Percentiles rank a stretch among this genome's conserved stretches.
Conservation (phyloP, 495 filamentous ascomycete species). For the Tirmania nivea region DNA sequence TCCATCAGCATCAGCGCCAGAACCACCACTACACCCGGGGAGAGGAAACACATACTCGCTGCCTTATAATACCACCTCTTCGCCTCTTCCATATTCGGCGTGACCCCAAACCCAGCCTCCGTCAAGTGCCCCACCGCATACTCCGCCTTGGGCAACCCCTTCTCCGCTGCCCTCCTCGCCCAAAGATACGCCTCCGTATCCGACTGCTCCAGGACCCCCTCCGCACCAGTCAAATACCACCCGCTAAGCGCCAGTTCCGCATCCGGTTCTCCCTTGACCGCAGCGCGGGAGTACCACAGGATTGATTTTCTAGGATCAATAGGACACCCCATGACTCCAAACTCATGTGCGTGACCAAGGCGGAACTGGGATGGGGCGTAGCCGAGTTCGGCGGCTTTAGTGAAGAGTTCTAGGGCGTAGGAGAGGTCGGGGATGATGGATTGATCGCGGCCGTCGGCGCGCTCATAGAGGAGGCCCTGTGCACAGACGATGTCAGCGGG, state of each 20-base stretch:
- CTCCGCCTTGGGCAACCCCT: constrained; percentile 72
- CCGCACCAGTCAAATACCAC: constrained; percentile 86
- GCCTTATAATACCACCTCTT: constrained; percentile 97
- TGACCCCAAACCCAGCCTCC: constrained; percentile 80
- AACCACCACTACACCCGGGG: too few relatives aligned
- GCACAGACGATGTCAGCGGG: background rate
- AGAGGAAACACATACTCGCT: constrained; percentile 37
- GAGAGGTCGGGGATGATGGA: constrained; percentile 55
- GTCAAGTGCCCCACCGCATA: constrained; percentile 98
- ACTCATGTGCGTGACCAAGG: constrained; percentile 72
- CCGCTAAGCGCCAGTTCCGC: constrained; percentile 78
- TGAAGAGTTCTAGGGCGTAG: constrained; percentile 60
- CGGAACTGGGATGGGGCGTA: constrained; percentile 92
- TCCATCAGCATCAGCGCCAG: constrained; percentile 3
- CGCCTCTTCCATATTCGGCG: constrained; percentile 72
- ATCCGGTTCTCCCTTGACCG: constrained; percentile 85
- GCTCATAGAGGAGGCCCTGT: constrained; percentile 55
- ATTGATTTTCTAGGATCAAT: constrained; percentile 70
- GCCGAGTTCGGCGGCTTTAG: constrained; percentile 68
- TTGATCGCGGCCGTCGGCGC: constrained; percentile 36
- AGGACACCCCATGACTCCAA: constrained; percentile 58
- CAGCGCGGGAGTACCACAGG: constrained; percentile 79
- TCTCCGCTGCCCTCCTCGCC: constrained; percentile 76
- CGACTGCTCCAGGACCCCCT: constrained; percentile 71
- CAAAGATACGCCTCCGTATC: constrained; percentile 95